phyloP scores from a whole-genome alignment of 2,329 filamentous ascomycete genomes.

The Apiospora saccharicola region DNA sequence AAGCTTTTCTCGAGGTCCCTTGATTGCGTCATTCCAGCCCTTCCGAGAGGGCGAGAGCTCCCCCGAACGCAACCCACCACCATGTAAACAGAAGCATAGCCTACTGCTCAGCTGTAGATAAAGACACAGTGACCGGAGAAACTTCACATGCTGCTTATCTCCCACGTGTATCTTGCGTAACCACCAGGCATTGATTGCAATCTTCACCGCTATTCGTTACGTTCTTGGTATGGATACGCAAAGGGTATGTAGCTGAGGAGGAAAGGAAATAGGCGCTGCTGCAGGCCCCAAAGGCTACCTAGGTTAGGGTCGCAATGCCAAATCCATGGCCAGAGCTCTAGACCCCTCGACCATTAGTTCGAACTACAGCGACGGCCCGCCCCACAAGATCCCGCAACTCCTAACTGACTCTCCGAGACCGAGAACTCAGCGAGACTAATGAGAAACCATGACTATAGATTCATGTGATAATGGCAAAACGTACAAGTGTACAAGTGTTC shows the following conservation, averaged over 20 bases:
- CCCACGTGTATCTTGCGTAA: not conserved
- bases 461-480: slow-evolving; percentile 17
- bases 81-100: not conserved
- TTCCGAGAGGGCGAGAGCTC: not conserved
- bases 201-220: not conserved
- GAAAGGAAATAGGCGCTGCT: not conserved
- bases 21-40: slow-evolving; percentile 18
- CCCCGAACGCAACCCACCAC: not conserved
- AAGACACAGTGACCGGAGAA: not conserved
- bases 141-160: not conserved
- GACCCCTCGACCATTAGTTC: not conserved
- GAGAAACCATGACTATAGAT: not conserved
- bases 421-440: not conserved
- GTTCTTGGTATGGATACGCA: not conserved
- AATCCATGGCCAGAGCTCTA: not conserved
- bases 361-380: slow-evolving; percentile 10
- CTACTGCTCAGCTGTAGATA: not conserved
- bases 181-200: not conserved
- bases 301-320: not conserved
- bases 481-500: not conserved
- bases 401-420: not conserved
- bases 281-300: not conserved
- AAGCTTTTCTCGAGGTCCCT: slow-evolving; percentile 10
- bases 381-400: slow-evolving; percentile 13
- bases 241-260: not conserved